These are phyloP conservation scores for Rutstroemia sp. DNA, from an alignment of 2,329 filamentous ascomycete species.

Conservation along the genomic window DNA sequence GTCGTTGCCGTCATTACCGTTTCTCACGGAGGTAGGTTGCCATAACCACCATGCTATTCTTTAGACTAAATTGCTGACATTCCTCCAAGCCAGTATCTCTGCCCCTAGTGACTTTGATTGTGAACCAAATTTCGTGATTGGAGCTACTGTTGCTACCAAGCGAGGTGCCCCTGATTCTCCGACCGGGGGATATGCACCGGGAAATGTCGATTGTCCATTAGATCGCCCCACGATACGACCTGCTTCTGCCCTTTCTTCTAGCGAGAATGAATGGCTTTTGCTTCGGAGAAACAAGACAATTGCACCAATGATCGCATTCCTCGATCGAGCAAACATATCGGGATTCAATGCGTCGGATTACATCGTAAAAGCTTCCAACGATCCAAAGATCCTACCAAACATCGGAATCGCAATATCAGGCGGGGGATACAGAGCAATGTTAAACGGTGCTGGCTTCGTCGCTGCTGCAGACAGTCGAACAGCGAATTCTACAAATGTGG, in stretches of 20 bases:
- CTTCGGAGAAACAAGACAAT: slow-evolving; percentile 66
- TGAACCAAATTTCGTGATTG: no score
- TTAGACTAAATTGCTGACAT: no score
- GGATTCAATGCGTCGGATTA: slow-evolving; percentile 56
- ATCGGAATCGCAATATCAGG: slow-evolving; percentile 75
- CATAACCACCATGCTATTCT: no score
- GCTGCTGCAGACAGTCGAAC: slow-evolving; percentile 74
- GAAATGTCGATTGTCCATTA: slow-evolving; percentile 58
- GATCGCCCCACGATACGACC: slow-evolving; percentile 59
- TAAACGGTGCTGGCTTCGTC: slow-evolving; percentile 74
- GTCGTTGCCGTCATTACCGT: no score
- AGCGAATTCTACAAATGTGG: slow-evolving; percentile 47
- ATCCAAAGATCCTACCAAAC: slow-evolving; percentile 52
- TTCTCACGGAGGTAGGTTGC: no score
- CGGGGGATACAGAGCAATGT: slow-evolving; percentile 78
- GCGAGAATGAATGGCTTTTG: slow-evolving; percentile 69
- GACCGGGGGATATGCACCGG: slow-evolving; percentile 64
- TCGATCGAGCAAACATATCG: slow-evolving; percentile 64
- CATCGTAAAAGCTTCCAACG: slow-evolving; percentile 57
- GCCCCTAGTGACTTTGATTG: no score
- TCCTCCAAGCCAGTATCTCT: no score
- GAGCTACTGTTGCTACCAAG: slow-evolving; percentile 8
- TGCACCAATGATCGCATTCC: slow-evolving; percentile 64
- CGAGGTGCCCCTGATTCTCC: slow-evolving; percentile 28
- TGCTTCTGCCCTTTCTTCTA: slow-evolving; percentile 53